Conservation (phyloP, 2,329 filamentous ascomycete species). For the Zopfia rhizophila region DNA sequence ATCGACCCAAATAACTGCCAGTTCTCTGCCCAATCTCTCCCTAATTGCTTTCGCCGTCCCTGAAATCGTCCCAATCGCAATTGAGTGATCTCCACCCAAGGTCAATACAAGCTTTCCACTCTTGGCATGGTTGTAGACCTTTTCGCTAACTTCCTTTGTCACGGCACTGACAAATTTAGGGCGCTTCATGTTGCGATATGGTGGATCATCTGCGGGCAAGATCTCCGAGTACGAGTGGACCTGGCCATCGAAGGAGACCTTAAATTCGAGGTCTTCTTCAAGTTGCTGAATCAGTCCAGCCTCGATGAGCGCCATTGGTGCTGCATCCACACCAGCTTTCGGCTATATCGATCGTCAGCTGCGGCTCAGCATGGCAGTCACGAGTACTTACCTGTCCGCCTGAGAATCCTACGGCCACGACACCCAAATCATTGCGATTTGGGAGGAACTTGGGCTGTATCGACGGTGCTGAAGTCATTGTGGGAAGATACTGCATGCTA, state of each 20-base stretch:
- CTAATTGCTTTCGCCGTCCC: conserved; percentile 87
- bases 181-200: conserved; percentile 94
- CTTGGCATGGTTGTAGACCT: conserved; percentile 87
- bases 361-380: conserved; percentile 15
- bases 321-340: conserved; percentile 92
- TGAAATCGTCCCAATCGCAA: conserved; percentile 92
- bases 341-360: conserved; percentile 63
- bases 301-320: conserved; percentile 87
- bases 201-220: conserved; percentile 76
- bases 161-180: conserved; percentile 86
- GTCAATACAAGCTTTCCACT: conserved; percentile 90
- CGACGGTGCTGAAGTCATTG: conserved; percentile 67
- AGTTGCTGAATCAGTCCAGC: conserved; percentile 87
- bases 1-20: conserved; percentile 98
- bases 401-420: conserved; percentile 96
- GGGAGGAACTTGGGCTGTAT: conserved; percentile 80
- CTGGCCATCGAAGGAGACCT: conserved; percentile 81
- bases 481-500: conserved; percentile 9
- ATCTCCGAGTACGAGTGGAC: conserved; percentile 86
- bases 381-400: conserved; percentile 81
- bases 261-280: conserved; percentile 86
- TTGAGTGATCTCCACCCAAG: conserved; percentile 93
- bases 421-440: conserved; percentile 80
- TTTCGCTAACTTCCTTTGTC: conserved; percentile 79
- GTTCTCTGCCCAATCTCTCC: conserved; percentile 82